Evolutionary conservation across 305 asterid species (phyloP).

Genomic region (Fraxinus sp.): DNA sequence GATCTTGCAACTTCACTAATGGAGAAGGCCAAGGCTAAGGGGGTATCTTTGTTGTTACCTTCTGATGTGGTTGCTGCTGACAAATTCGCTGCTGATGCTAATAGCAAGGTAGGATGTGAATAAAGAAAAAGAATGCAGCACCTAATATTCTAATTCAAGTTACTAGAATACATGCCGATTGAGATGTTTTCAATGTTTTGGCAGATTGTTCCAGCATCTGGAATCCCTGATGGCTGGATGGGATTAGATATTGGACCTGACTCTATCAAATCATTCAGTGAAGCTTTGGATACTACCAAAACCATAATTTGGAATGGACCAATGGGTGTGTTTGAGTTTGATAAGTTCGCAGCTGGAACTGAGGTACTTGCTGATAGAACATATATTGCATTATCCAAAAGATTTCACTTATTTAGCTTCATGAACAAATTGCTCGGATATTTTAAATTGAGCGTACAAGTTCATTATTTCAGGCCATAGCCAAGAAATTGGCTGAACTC

Average conservation of each 20-base stretch:
- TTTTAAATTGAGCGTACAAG: neutral
- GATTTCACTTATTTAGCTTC: neutral
- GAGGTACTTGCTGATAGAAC: constrained; percentile 32
- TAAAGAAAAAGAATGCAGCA: neutral
- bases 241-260: constrained; percentile 55
- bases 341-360: constrained; percentile 51
- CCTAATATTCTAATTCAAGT: neutral
- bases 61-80: constrained; percentile 77
- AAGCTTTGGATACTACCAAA: constrained; percentile 39
- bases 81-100: constrained; percentile 82
- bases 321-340: constrained; percentile 54
- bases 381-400: neutral
- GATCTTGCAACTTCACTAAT: constrained; percentile 62
- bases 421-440: neutral
- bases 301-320: constrained; percentile 58
- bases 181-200: neutral
- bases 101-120: constrained; percentile 55
- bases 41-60: constrained; percentile 69
- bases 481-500: constrained; percentile 78
- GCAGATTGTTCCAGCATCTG: constrained; percentile 48
- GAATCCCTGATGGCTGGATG: constrained; percentile 58
- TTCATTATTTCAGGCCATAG: constrained; percentile 50
- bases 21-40: constrained; percentile 71
- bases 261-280: constrained; percentile 44
- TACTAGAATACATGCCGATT: neutral